These are phyloP conservation scores for Vitis hybrid DNA, from an alignment of 177 flowering plant genomes.

Conservation along the genomic window DNA sequence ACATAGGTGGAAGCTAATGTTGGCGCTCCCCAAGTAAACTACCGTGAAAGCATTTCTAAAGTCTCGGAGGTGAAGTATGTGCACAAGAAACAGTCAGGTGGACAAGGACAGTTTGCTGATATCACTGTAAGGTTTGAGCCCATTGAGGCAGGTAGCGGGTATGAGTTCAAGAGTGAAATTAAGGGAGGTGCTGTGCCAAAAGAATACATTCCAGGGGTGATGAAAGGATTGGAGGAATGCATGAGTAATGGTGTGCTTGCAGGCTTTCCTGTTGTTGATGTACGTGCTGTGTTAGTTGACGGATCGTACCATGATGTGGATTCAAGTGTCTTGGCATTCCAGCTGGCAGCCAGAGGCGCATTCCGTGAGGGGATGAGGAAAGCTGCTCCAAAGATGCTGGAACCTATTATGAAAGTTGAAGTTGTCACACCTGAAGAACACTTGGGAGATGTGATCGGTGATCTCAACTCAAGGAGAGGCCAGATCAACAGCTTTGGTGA, in stretches of 20 bases:
- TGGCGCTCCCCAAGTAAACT: slow-evolving; percentile 98
- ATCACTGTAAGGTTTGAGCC: slow-evolving; percentile 90
- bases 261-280: slow-evolving; percentile 93
- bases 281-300: slow-evolving; percentile 80
- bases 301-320: slow-evolving; percentile 99
- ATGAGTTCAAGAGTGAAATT: slow-evolving; percentile 94
- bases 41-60: slow-evolving; percentile 94
- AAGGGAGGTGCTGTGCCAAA: slow-evolving; percentile 96
- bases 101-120: slow-evolving; percentile 96
- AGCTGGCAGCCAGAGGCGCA: slow-evolving; percentile 94
- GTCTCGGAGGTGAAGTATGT: slow-evolving; percentile 75
- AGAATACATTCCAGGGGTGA: slow-evolving; percentile 94
- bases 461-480: slow-evolving; percentile 97
- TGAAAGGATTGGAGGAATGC: slow-evolving; percentile 94
- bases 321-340: slow-evolving; percentile 95
- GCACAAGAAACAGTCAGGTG: slow-evolving; percentile 99
- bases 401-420: slow-evolving; percentile 96
- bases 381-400: slow-evolving; percentile 86
- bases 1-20: slow-evolving; percentile 94
- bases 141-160: slow-evolving; percentile 84
- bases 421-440: slow-evolving; percentile 98
- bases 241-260: slow-evolving; percentile 92
- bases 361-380: slow-evolving; percentile 84
- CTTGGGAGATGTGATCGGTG: slow-evolving; percentile 99
- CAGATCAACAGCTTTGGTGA: slow-evolving; percentile 91